Conservation (phyloP, 768 basidiomycete genomes). For the Leucogyrophana mollusca region DNA sequence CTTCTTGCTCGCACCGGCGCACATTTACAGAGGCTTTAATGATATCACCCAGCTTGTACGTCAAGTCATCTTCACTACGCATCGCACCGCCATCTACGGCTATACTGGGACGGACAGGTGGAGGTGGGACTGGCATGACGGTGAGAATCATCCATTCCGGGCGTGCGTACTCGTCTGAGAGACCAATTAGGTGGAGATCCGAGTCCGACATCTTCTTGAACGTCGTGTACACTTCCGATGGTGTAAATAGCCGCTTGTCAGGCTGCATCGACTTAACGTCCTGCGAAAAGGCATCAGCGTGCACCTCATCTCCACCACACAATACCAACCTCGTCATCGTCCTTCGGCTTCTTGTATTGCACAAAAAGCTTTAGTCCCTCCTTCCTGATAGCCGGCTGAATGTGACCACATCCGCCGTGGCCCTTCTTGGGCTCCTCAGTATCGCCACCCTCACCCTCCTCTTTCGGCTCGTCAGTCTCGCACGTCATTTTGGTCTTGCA, state of each 20-base stretch:
- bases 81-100: slow-evolving; percentile 95
- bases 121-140: slow-evolving; percentile 95
- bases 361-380: slow-evolving; percentile 94
- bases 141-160: slow-evolving; percentile 99
- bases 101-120: slow-evolving; percentile 96
- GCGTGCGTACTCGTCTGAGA: slow-evolving; percentile 93
- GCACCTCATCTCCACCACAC: slow-evolving; percentile 2
- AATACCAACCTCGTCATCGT: slow-evolving; percentile 87
- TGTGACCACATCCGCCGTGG: slow-evolving; percentile 96
- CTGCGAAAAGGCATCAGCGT: slow-evolving; percentile 34
- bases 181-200: slow-evolving; percentile 85
- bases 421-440: slow-evolving; percentile 79
- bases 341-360: slow-evolving; percentile 92
- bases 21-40: slow-evolving; percentile 95
- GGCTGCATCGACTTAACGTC: slow-evolving; percentile 80
- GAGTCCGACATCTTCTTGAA: slow-evolving; percentile 93
- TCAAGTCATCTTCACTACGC: slow-evolving; percentile 97
- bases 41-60: slow-evolving; percentile 96
- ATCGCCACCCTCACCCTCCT: slow-evolving; percentile 69
- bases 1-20: slow-evolving; percentile 90
- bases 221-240: slow-evolving; percentile 89
- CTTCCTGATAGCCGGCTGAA: slow-evolving; percentile 87
- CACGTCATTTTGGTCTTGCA: slow-evolving; percentile 90
- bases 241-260: slow-evolving; percentile 79
- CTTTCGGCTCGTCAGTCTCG: slow-evolving; percentile 86